Evolutionary conservation across 176 grass and related monocot genomes (phyloP), one percentile per base, ranked within the genome.

Genomic region (Avena eriantha): DNA sequence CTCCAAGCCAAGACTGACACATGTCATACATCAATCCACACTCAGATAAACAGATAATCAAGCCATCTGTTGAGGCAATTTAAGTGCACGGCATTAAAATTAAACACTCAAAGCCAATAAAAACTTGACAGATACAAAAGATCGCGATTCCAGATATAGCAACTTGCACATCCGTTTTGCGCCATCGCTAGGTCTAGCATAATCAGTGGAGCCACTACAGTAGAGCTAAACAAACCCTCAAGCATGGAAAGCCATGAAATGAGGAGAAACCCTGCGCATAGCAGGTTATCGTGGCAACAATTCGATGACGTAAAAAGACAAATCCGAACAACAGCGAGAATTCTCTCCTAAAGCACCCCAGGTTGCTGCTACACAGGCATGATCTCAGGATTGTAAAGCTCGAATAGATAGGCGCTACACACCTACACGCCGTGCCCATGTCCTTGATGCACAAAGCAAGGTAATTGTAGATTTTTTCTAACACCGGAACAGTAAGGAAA

Each of bases 21-120:
- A 12, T 80, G 80, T 14, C 29, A 50, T 16, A 13, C 7, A 66
- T 53, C 58, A 73, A 78, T 73, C 63, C 21, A 3, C 21, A 11
- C 43, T 73, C 19, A 5, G 47, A 39, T 57, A 63, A 83, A 79
- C 50, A 80, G n/a, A 71, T 65, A 34, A 23, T 31, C 33, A 15
- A 55, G 53, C 1, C 16, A 6, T 57, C 84, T 60, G 74, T 69
- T 4, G 3, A 74, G 29, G 74, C 71, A 69, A 41, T 8, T 80
- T 26, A n/a, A 80, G 8, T 58, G 26, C 4, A 55, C 3, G 7
- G 35, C 13, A 50, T 29, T 19, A 26, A 72, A 56, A 56, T 21
- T 56, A 56, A 78, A 82, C 33, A 26, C 50, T 23, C 43, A 45
- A 78, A 24, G 9, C 46, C 51, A 79, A 83, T 63, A 84, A 79